A percentile compares a stretch with the other conserved stretches of the same genome.
Conservation (phyloP, 75 land plant species). For the Adiantum capillusveneris region DNA sequence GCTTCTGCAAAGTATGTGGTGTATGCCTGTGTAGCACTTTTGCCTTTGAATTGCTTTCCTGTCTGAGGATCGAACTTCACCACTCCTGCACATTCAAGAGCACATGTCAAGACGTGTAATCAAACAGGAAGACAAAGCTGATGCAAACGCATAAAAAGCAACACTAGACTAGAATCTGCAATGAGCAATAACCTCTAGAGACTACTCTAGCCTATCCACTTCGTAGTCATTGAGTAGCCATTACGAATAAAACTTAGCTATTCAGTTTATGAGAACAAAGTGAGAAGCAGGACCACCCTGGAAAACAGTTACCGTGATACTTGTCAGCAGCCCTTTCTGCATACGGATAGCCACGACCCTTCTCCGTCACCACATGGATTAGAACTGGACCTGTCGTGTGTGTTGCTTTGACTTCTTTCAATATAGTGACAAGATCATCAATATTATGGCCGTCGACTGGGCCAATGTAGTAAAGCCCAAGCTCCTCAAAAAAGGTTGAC, state of each 20-base stretch:
- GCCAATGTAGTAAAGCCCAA: conserved; percentile 79
- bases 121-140: too few relatives aligned
- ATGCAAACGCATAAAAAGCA: too few relatives aligned
- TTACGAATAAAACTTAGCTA: too few relatives aligned
- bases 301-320: conserved; percentile 30
- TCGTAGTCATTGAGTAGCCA: too few relatives aligned
- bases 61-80: conserved; percentile 35
- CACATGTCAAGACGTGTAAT: neutral
- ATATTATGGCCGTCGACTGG: conserved; percentile 78
- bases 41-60: conserved; percentile 31
- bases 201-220: too few relatives aligned
- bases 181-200: too few relatives aligned
- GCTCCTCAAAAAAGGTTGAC: conserved; percentile 79
- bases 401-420: conserved; percentile 48
- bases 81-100: conserved; percentile 18
- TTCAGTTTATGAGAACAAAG: too few relatives aligned
- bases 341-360: conserved; percentile 31
- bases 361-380: conserved; percentile 62
- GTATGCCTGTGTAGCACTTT: conserved; percentile 37
- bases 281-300: too few relatives aligned
- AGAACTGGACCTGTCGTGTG: conserved; percentile 69
- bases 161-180: too few relatives aligned
- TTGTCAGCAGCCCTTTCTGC: conserved; percentile 34
- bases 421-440: conserved; percentile 55
- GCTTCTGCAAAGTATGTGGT: conserved; percentile 58